phyloP scores from a whole-genome alignment of 2,329 filamentous ascomycete species.

The Ophiostoma montium region DNA sequence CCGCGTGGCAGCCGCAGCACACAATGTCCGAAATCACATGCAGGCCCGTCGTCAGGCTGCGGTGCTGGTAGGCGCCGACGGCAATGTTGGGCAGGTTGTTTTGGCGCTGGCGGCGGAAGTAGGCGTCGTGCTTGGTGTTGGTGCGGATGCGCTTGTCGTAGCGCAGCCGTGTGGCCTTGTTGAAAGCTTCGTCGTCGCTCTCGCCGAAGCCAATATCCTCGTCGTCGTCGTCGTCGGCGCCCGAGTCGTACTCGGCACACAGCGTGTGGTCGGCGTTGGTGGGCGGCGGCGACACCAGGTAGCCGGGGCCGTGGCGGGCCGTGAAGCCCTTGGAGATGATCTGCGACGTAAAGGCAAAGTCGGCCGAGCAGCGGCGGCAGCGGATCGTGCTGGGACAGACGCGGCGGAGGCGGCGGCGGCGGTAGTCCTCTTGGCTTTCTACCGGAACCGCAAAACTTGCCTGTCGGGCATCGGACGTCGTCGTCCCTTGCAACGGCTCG shows the following conservation, averaged over 20 bases:
- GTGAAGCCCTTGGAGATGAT: conserved; percentile 54
- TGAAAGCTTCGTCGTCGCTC: no score
- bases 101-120: no score
- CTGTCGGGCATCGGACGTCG: no score
- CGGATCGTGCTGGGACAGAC: conserved; percentile 40
- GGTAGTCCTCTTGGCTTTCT: background rate
- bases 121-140: no score
- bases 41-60: conserved; percentile 40
- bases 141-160: no score
- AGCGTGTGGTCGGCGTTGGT: conserved; percentile 8
- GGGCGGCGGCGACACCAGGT: conserved; percentile 33
- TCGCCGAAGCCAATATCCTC: no score
- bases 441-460: no score
- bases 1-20: conserved; percentile 39
- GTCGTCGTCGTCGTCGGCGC: conserved; percentile 13
- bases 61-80: conserved; percentile 16
- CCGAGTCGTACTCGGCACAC: conserved; percentile 2
- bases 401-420: conserved; percentile 23
- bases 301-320: conserved; percentile 49
- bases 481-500: no score
- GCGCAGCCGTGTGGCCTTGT: no score
- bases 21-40: conserved; percentile 51
- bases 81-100: conserved; percentile 25
- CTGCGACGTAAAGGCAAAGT: conserved; percentile 46
- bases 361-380: conserved; percentile 43